Conservation (phyloP, 805 yeast genomes). For the Candida succiphila region DNA sequence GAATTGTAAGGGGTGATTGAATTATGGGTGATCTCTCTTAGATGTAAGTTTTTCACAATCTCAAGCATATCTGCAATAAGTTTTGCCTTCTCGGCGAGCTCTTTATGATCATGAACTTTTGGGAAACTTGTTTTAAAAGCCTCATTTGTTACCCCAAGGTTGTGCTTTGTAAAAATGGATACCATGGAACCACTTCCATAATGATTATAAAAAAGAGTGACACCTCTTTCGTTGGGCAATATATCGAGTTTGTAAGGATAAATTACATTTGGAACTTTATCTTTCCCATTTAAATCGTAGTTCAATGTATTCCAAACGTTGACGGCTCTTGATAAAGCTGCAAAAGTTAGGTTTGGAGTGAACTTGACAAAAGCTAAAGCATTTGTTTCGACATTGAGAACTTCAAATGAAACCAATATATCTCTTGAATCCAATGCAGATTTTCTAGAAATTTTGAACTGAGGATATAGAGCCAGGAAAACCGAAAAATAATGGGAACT, state of each 20-base stretch:
- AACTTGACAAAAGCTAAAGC: constrained; percentile 4
- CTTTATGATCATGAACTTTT: constrained; percentile 1
- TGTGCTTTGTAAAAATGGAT: background rate
- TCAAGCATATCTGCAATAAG: constrained; percentile 14
- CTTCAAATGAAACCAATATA: constrained; percentile 2
- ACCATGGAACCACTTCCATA: background rate
- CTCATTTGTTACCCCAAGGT: background rate
- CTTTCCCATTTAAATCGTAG: constrained; percentile 3
- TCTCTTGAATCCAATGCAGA: background rate
- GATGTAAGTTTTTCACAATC: constrained; percentile 24
- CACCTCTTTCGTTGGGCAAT: constrained; percentile 1
- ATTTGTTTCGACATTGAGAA: constrained; percentile 5
- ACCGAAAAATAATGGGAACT: background rate
- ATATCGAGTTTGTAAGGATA: constrained; percentile 2
- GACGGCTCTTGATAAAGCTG: constrained; percentile 5
- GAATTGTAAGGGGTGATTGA: constrained; percentile 32
- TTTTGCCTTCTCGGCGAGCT: constrained; percentile 13
- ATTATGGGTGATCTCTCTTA: constrained; percentile 35
- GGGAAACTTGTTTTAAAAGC: background rate
- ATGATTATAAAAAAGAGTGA: constrained; percentile 3
- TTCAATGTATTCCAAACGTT: constrained; percentile 6
- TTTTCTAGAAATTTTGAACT: background rate
- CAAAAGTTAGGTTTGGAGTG: constrained; percentile 5
- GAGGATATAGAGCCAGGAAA: background rate
- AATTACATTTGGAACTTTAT: constrained; percentile 1